Evolutionary conservation across 1,284 basidiomycete species (phyloP).

Genomic region (Heterobasidion parviporum): DNA sequence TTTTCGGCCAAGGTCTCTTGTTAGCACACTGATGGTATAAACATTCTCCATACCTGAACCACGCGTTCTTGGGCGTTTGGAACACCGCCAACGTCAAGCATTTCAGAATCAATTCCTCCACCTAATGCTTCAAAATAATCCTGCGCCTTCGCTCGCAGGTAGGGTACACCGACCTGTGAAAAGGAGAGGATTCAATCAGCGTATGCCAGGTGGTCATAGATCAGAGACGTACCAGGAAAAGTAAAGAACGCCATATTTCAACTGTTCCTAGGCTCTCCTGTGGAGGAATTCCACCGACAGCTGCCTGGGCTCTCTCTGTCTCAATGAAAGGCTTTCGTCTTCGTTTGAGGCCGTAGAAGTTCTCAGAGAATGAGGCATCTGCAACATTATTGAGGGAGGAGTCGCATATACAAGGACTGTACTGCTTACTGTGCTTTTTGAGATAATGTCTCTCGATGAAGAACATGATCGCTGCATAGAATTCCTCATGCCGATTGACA

Average conservation of each 20-base stretch:
- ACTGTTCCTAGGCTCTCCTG: constrained; percentile 54
- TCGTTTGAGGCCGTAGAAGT: constrained; percentile 87
- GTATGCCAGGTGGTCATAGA: not conserved
- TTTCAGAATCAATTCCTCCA: constrained; percentile 64
- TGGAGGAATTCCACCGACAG: constrained; percentile 53
- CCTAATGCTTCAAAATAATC: constrained; percentile 90
- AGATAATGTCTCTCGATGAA: constrained; percentile 91
- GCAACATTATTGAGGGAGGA: not conserved
- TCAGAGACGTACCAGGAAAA: constrained; percentile 56
- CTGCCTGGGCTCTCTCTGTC: constrained; percentile 54
- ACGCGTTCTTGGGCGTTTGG: constrained; percentile 35
- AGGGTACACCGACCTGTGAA: constrained; percentile 78
- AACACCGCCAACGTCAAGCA: constrained; percentile 47
- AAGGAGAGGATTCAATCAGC: not conserved
- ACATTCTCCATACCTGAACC: constrained; percentile 37
- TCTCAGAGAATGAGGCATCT: constrained; percentile 89
- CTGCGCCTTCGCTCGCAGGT: constrained; percentile 80
- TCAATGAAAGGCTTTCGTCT: constrained; percentile 65
- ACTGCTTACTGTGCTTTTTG: constrained; percentile 60
- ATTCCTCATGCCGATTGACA: constrained; percentile 94
- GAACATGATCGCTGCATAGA: constrained; percentile 85
- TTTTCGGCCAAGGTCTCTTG: constrained; percentile 4
- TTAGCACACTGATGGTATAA: not conserved
- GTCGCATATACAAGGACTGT: not conserved
- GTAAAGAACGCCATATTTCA: constrained; percentile 68